A percentile compares a stretch with the other conserved stretches of the same genome.
Conservation (phyloP, 352 stramenopile species). For the Pythium dissimile region DNA sequence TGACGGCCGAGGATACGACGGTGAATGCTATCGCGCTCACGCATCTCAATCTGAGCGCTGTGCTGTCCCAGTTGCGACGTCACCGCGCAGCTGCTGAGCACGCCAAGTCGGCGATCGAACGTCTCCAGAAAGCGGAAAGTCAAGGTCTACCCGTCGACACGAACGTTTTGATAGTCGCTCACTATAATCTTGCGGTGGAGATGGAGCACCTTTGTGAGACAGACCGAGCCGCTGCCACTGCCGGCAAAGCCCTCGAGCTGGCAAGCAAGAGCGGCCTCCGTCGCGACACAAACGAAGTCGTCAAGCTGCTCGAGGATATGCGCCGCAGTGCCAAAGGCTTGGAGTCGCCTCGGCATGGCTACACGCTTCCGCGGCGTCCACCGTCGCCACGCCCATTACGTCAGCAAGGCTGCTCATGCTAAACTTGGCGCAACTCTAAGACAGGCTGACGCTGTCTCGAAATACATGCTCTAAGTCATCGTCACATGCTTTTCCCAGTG, state of each 20-base stretch:
- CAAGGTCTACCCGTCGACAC: background rate
- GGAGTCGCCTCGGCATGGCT: constrained; percentile 14
- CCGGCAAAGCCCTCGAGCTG: constrained; percentile 21
- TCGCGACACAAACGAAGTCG: constrained; percentile 5
- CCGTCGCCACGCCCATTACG: constrained; percentile 13
- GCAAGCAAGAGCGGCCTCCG: constrained; percentile 15
- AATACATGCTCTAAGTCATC: no score
- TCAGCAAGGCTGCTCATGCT: constrained; percentile 3
- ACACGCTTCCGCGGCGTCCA: background rate
- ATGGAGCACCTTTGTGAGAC: constrained; percentile 43
- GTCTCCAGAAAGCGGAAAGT: constrained; percentile 18
- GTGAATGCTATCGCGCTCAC: constrained; percentile 32
- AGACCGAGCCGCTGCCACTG: constrained; percentile 19
- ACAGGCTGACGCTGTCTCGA: no score
- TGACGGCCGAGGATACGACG: background rate
- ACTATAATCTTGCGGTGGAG: constrained; percentile 63
- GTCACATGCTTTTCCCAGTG: no score
- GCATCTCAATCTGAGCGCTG: constrained; percentile 58
- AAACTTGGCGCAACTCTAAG: no score
- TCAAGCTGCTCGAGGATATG: constrained; percentile 12
- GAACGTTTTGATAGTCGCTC: constrained; percentile 37
- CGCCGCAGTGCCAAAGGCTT: background rate
- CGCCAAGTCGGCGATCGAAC: constrained; percentile 34
- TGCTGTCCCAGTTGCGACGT: constrained; percentile 51
- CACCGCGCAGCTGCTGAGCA: constrained; percentile 45